These are phyloP conservation scores for Trichosporon coremiiforme DNA, from an alignment of 1,284 basidiomycete genomes.

Conservation along the genomic window DNA sequence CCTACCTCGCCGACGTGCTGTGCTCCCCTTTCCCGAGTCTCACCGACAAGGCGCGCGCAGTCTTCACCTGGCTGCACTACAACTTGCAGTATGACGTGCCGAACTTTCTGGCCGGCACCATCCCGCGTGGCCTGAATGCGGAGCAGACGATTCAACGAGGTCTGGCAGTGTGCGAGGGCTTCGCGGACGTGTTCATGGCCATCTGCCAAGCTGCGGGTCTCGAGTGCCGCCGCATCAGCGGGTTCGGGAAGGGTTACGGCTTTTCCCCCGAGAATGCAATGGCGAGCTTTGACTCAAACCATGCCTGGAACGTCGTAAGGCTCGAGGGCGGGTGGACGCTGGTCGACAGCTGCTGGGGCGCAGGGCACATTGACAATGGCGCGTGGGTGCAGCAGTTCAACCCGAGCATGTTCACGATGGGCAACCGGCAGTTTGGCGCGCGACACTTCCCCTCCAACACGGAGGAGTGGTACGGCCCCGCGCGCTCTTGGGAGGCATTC, in stretches of 20 bases:
- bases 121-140: constrained; percentile 20
- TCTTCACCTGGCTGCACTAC: constrained; percentile 33
- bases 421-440: constrained; percentile 23
- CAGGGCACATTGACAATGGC: constrained; percentile 14
- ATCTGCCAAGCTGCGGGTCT: constrained; percentile 23
- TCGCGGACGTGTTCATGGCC: constrained; percentile 21
- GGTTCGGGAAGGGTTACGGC: constrained; percentile 28
- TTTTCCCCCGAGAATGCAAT: constrained; percentile 7
- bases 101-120: constrained; percentile 22
- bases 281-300: constrained; percentile 7
- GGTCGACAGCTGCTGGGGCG: constrained; percentile 32
- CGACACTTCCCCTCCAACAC: constrained; percentile 24
- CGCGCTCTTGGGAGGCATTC: constrained; percentile 24
- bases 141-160: constrained; percentile 25
- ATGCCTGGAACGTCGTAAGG: constrained; percentile 31
- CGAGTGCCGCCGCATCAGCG: constrained; percentile 15
- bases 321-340: constrained; percentile 31
- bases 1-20: constrained; percentile 22
- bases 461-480: constrained; percentile 2
- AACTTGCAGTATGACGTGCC: constrained; percentile 29
- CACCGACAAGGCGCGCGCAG: constrained; percentile 30
- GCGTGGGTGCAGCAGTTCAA: constrained; percentile 17
- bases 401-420: constrained; percentile 20
- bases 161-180: constrained; percentile 29
- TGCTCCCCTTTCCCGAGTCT: constrained; percentile 22